Base-by-base conservation (phyloP, 331 rosid species). In the Stylosanthes scabra region DNA sequence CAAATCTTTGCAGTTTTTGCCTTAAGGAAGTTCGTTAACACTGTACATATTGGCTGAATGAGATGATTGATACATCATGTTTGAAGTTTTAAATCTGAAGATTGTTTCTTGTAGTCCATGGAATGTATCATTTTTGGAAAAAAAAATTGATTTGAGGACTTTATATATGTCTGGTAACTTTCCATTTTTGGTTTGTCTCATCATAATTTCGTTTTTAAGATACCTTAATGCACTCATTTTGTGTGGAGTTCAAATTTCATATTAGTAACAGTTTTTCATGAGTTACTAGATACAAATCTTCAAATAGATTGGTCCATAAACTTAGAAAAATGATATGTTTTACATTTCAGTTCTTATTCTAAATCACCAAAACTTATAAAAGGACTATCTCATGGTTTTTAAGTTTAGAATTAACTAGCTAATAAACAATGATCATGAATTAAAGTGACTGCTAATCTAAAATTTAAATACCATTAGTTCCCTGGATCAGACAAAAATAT, bases 1-100 rank as follows among this genome's bases (percentile, higher is more conserved):
- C 28, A 34, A 72, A 71, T 27, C 66, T 56, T 62, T 80, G 49
- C 72, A 34, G 64, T 62, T 83, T 76, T 83, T 75, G 64, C 63
- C 50, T 42, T 64, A 66, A 68, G 63, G 11, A 58, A 34, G 69
- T 42, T 68, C 47, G 37, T 79, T 28, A 68, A 66, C 59, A 63
- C 40, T 54, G 64, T 71, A 63, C 66, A 46, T 28, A 12, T 46
- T 59, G 59, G 60, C 55, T 58, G 11, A 50, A 47, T 34, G 61
- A 13, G 58, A 60, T 60, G 68, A 40, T 58, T 74, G 29, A 69
- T 11, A 6, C 37, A 44, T 50, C 78, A 9, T 78, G 13, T 82
- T 75, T 16, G 37, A 13, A 46, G 74, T 46, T 59, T 72, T 57
- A 27, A 56, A 57, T 62, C 9, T 27, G 20, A 41, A 7, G 25